Percentiles rank a stretch among this genome's conserved stretches.
Evolutionary conservation across 2,329 filamentous ascomycete species (phyloP).

Genomic region (Phialocephala sp.): DNA sequence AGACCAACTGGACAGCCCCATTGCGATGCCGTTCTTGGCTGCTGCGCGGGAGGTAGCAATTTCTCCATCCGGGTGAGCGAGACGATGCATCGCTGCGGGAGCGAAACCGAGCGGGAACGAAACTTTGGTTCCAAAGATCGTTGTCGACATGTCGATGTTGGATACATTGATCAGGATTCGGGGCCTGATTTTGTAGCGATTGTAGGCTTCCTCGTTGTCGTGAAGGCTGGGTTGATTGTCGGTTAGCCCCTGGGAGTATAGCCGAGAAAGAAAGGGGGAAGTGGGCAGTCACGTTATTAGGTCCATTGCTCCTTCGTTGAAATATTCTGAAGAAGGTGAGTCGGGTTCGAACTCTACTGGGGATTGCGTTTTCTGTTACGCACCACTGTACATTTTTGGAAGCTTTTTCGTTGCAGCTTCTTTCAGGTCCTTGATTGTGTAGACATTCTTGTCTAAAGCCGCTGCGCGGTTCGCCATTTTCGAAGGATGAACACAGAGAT

Average conservation of each 20-base stretch:
- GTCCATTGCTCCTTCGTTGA: constrained; percentile 62
- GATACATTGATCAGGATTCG: constrained; percentile 49
- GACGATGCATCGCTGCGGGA: constrained; percentile 55
- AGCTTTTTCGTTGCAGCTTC: constrained; percentile 46
- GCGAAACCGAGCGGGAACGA: constrained; percentile 50
- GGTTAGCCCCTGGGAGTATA: not conserved
- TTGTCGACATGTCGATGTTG: constrained; percentile 47
- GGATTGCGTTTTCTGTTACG: not conserved
- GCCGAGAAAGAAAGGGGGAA: constrained; percentile 45
- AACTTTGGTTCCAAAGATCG: constrained; percentile 50
- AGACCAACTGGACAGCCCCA: constrained; percentile 51
- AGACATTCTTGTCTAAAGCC: constrained; percentile 31
- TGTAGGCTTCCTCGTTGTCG: constrained; percentile 59
- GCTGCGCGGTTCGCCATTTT: constrained; percentile 34
- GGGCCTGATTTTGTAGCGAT: constrained; percentile 55
- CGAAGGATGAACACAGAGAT: not conserved
- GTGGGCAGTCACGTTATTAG: constrained; percentile 51
- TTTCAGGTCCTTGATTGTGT: constrained; percentile 50
- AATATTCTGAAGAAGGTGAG: constrained; percentile 52
- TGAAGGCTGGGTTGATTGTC: constrained; percentile 38
- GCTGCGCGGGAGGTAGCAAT: constrained; percentile 56
- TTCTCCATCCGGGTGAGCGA: constrained; percentile 58
- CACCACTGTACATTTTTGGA: constrained; percentile 47
- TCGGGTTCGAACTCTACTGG: not conserved
- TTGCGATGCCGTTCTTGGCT: constrained; percentile 50